A percentile compares a stretch with the other conserved stretches of the same genome.
phyloP scores from a whole-genome alignment of 495 filamentous ascomycete genomes.

The Daldinia childiae region DNA sequence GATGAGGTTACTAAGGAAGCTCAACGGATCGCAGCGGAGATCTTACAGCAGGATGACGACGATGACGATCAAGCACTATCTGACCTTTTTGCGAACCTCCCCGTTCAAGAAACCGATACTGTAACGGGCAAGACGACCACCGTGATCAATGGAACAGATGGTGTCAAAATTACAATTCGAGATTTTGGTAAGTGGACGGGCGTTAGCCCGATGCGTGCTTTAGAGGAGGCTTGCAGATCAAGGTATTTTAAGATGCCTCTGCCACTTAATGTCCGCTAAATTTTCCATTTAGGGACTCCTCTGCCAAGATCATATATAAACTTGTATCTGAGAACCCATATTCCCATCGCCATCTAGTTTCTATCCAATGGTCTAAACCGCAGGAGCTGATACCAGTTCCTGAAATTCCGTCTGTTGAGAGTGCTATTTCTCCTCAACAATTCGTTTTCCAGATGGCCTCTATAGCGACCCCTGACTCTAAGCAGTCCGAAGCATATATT shows the following conservation, averaged over 20 bases:
- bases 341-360: constrained; percentile 76
- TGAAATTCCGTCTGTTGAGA: constrained; percentile 55
- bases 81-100: constrained; percentile 75
- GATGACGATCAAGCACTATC: constrained; percentile 63
- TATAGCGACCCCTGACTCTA: constrained; percentile 75
- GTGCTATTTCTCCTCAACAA: constrained; percentile 51
- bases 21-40: constrained; percentile 58
- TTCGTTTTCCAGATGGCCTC: constrained; percentile 74
- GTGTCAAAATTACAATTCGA: constrained; percentile 66
- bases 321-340: constrained; percentile 75
- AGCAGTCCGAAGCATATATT: constrained; percentile 87
- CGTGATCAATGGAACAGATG: constrained; percentile 60
- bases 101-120: constrained; percentile 66
- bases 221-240: constrained; percentile 89
- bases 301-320: constrained; percentile 69
- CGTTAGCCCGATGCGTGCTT: constrained; percentile 71
- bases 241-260: constrained; percentile 61
- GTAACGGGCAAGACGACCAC: constrained; percentile 61
- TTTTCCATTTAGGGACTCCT: constrained; percentile 66
- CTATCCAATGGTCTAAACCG: constrained; percentile 80
- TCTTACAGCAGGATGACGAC: constrained; percentile 60
- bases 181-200: constrained; percentile 87
- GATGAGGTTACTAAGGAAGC: constrained; percentile 63
- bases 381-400: constrained; percentile 65
- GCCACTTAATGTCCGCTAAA: constrained; percentile 19